Evolutionary conservation across 2,329 filamentous ascomycete species (phyloP).

Genomic region (Celoporthe dispersa): DNA sequence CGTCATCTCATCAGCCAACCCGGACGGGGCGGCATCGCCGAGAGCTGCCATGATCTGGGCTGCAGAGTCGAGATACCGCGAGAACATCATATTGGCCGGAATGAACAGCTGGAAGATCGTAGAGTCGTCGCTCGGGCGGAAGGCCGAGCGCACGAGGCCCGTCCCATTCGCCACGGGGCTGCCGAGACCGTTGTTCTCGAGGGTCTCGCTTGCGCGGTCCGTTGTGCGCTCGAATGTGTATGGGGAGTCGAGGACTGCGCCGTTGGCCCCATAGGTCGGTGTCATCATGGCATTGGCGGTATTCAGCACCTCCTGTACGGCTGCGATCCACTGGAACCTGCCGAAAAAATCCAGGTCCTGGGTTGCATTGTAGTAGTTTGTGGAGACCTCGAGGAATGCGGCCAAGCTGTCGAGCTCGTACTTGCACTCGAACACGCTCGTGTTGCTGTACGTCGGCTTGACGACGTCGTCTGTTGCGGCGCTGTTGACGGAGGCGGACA

Average conservation of each 20-base stretch:
- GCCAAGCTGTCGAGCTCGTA: constrained; percentile 93
- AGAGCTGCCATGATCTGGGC: constrained; percentile 50
- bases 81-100: constrained; percentile 87
- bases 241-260: constrained; percentile 58
- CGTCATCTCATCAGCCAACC: constrained; percentile 62
- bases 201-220: constrained; percentile 77
- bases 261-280: constrained; percentile 70
- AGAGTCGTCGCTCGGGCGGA: constrained; percentile 88
- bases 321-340: constrained; percentile 71
- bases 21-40: constrained; percentile 41
- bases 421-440: constrained; percentile 89
- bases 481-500: constrained; percentile 60
- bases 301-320: constrained; percentile 70
- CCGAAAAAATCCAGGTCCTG: constrained; percentile 75
- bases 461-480: constrained; percentile 63
- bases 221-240: constrained; percentile 82
- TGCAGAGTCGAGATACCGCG: constrained; percentile 61
- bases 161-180: constrained; percentile 81
- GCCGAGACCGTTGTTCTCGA: constrained; percentile 75
- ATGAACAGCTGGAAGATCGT: constrained; percentile 86
- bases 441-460: constrained; percentile 68
- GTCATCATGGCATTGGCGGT: constrained; percentile 72
- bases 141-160: constrained; percentile 83
- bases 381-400: constrained; percentile 80
- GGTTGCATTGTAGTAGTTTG: constrained; percentile 78